Percentiles rank a stretch among this genome's conserved stretches.
Conservation (phyloP, 2,329 filamentous ascomycete species). For the Aspergillus calidoustus region DNA sequence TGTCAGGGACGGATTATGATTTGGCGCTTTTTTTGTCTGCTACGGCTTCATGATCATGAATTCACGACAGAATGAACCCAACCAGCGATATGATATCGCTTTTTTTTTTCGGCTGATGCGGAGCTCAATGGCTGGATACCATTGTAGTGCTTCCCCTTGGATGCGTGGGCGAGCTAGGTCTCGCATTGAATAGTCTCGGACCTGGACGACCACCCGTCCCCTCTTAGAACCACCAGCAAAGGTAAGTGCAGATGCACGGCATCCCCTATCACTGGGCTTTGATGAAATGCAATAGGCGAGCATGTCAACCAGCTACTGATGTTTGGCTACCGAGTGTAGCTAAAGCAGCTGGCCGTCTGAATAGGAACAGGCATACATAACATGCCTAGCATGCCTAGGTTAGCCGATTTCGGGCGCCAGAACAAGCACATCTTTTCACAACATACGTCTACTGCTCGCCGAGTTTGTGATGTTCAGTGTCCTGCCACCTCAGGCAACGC, state of each 20-base stretch:
- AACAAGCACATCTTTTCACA: background rate
- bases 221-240: background rate
- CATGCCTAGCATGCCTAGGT: background rate
- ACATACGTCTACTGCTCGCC: background rate
- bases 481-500: too few relatives aligned
- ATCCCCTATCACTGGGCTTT: background rate
- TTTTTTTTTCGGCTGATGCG: background rate
- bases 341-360: background rate
- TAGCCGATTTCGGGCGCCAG: background rate
- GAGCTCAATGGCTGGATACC: slow-evolving; percentile 1
- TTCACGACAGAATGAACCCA: slow-evolving; percentile 10
- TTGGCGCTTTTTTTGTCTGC: slow-evolving; percentile 14
- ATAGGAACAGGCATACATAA: background rate
- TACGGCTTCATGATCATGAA: slow-evolving; percentile 14
- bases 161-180: background rate
- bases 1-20: background rate
- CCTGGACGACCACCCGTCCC: background rate
- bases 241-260: slow-evolving; percentile 3
- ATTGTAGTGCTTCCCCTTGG: slow-evolving; percentile 7
- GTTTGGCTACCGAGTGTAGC: background rate
- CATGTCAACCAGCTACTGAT: background rate
- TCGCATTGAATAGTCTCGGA: background rate
- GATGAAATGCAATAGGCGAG: background rate
- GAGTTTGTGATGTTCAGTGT: background rate
- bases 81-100: slow-evolving; percentile 4